Conservation (phyloP, 2,329 filamentous ascomycete genomes). For the Madurella fahalii region DNA sequence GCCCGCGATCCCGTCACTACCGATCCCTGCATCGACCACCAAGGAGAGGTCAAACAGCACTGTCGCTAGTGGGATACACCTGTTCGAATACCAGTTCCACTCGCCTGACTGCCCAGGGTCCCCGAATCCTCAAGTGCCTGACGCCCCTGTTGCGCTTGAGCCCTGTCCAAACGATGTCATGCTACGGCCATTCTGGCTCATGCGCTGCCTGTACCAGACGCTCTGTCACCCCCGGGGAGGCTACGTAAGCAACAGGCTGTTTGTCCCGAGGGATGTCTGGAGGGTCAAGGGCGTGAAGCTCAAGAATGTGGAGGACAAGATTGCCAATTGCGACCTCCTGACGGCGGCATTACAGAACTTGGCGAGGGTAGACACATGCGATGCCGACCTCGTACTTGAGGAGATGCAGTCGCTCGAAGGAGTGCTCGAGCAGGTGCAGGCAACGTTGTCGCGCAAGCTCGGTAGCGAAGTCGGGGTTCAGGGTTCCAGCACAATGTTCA, state of each 20-base stretch:
- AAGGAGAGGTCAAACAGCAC: constrained; percentile 54
- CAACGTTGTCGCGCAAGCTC: constrained; percentile 71
- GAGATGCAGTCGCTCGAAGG: constrained; percentile 89
- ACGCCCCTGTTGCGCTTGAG: constrained; percentile 75
- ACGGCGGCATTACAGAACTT: constrained; percentile 85
- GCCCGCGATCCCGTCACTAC: constrained; percentile 57
- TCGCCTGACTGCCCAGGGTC: constrained; percentile 60
- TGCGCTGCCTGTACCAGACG: constrained; percentile 90
- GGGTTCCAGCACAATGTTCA: constrained; percentile 68
- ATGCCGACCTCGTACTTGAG: constrained; percentile 86
- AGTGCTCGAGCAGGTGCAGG: constrained; percentile 81
- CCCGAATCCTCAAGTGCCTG: constrained; percentile 57
- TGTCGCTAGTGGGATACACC: constrained; percentile 64
- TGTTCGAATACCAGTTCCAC: constrained; percentile 83
- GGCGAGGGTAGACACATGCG: constrained; percentile 76
- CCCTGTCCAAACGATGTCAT: constrained; percentile 86
- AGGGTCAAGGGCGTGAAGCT: constrained; percentile 89
- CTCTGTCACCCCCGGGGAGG: constrained; percentile 87
- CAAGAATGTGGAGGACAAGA: constrained; percentile 88
- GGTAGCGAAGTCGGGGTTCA: constrained; percentile 91
- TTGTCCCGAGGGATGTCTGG: constrained; percentile 91
- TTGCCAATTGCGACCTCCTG: constrained; percentile 83
- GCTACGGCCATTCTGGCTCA: constrained; percentile 95
- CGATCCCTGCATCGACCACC: constrained; percentile 57
- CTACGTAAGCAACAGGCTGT: constrained; percentile 86